A percentile compares a stretch with the other conserved stretches of the same genome.
Conservation (phyloP, 2,329 filamentous ascomycete species). For the Helminthosporium solani region DNA sequence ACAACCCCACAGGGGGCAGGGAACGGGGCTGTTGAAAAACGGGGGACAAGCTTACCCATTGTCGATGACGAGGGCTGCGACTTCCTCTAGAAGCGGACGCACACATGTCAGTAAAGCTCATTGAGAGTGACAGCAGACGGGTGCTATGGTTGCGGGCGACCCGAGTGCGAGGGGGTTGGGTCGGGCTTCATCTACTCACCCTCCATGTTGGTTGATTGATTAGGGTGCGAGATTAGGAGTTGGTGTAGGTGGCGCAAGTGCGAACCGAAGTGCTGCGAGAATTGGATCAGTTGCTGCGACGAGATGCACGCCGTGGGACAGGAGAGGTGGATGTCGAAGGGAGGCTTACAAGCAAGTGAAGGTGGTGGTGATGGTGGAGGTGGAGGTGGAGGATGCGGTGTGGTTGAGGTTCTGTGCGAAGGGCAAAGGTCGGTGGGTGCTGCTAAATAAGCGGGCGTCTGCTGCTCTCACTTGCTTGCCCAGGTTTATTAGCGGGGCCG, state of each 20-base stretch:
- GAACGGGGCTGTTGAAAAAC: constrained; percentile 38
- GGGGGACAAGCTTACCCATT: constrained; percentile 87
- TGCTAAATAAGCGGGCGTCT: constrained; percentile 45
- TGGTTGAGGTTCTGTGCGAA: constrained; percentile 42
- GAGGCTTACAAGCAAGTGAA: constrained; percentile 38
- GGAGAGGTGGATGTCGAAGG: constrained; percentile 26
- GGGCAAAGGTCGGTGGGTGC: constrained; percentile 43
- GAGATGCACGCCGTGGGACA: constrained; percentile 19
- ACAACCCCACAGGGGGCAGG: constrained; percentile 43
- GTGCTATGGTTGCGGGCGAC: constrained; percentile 1
- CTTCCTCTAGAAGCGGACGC: constrained; percentile 75
- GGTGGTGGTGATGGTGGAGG: constrained; percentile 21
- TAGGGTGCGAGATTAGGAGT: constrained; percentile 42
- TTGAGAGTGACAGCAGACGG: constrained; percentile 27
- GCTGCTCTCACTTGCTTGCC: constrained; percentile 36
- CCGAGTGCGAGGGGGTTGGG: constrained; percentile 7
- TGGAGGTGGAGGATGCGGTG: constrained; percentile 34
- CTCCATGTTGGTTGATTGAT: constrained; percentile 61
- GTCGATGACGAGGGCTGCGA: constrained; percentile 99
- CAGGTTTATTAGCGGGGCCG: constrained; percentile 42
- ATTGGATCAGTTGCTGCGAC: constrained; percentile 30
- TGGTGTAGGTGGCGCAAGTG: constrained; percentile 29
- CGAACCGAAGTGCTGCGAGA: constrained; percentile 31
- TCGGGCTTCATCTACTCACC: constrained; percentile 58
- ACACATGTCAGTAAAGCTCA: constrained; percentile 39